phyloP scores from a whole-genome alignment of 139 green algal genomes.

The Astrephomene gubernaculifera region DNA sequence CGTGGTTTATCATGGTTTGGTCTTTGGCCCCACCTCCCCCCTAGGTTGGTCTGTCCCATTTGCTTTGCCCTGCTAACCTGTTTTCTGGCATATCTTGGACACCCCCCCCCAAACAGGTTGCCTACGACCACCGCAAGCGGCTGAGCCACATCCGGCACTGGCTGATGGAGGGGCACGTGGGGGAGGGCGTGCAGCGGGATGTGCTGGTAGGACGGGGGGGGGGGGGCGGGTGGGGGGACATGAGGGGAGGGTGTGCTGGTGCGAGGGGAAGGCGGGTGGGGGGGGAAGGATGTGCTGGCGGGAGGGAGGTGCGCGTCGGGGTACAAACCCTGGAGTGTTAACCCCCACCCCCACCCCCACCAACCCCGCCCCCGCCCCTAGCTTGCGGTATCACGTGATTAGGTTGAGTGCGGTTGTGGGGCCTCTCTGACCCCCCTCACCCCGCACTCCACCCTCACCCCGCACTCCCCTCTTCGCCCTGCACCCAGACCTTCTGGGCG shows the following conservation, averaged over 20 bases:
- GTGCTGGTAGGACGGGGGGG: background rate
- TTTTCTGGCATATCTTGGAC: background rate
- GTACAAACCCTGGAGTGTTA: no score
- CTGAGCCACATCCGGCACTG: slow-evolving; percentile 11
- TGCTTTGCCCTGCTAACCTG: background rate
- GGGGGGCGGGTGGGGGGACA: background rate
- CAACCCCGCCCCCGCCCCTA: no score
- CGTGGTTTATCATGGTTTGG: background rate
- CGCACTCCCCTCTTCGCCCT: background rate
- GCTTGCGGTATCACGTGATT: no score
- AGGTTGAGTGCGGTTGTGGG: no score
- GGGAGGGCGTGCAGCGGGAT: background rate
- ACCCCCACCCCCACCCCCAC: no score
- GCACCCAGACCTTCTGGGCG: slow-evolving; percentile 1
- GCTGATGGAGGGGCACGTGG: background rate
- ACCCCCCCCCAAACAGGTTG: background rate
- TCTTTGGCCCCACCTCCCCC: background rate
- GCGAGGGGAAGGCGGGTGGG: background rate
- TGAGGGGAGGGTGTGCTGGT: background rate
- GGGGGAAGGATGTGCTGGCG: background rate
- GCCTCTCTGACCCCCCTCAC: no score
- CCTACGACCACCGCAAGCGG: background rate
- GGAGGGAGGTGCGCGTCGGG: background rate
- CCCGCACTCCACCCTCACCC: background rate
- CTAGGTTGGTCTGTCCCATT: background rate